phyloP scores from a whole-genome alignment of 2,329 filamentous ascomycete genomes.

The Epichloe scottii region DNA sequence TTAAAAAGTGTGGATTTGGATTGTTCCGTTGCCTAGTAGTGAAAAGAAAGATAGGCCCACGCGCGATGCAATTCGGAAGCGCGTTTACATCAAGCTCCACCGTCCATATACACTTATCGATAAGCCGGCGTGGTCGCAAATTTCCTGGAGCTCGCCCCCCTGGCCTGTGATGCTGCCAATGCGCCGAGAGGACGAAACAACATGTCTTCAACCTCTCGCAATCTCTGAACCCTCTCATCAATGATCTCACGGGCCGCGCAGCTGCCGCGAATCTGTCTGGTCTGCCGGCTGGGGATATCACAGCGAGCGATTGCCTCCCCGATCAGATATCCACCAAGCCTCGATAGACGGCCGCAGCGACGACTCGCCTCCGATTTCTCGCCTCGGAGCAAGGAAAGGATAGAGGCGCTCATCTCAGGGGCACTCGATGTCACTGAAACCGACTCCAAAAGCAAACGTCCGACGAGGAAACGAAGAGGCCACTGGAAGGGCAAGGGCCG shows the following conservation, averaged over 20 bases:
- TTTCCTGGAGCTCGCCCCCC: neutral
- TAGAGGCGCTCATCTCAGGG: slow-evolving; percentile 15
- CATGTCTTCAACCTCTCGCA: neutral
- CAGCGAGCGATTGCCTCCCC: slow-evolving; percentile 9
- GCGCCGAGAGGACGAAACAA: neutral
- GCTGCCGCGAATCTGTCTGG: slow-evolving; percentile 21
- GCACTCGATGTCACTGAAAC: neutral
- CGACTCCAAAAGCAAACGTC: neutral
- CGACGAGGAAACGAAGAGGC: neutral
- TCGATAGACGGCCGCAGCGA: slow-evolving; percentile 7
- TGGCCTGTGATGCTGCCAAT: neutral
- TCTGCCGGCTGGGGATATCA: slow-evolving; percentile 20
- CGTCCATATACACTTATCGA: slow-evolving; percentile 5
- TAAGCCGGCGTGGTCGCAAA: slow-evolving; percentile 2
- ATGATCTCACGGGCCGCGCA: slow-evolving; percentile 25
- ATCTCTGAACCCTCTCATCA: slow-evolving; percentile 3
- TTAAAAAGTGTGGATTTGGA: neutral
- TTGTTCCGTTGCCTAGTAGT: neutral
- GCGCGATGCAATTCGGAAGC: neutral
- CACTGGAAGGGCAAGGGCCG: slow-evolving; percentile 2
- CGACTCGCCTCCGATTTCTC: slow-evolving; percentile 14
- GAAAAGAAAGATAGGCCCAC: neutral
- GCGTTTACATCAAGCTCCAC: neutral
- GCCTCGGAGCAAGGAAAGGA: slow-evolving; percentile 11
- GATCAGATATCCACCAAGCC: slow-evolving; percentile 5